Percentiles rank a stretch among this genome's conserved stretches.
These are phyloP conservation scores for Taiozyma sp. DNA, from an alignment of 1,139 yeast genomes.

Conservation along the genomic window DNA sequence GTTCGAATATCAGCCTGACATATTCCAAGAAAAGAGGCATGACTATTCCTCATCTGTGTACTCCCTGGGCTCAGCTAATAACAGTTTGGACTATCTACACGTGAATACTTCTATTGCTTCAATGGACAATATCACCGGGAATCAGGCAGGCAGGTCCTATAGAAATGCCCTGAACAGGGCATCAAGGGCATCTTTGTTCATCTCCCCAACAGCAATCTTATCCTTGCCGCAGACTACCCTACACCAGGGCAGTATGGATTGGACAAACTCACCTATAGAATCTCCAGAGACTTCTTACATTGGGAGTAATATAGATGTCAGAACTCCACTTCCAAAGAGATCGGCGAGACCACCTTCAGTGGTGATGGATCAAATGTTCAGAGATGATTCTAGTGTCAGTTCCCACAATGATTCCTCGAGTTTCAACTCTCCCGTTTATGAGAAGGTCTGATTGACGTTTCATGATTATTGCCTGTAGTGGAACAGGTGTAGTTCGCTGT, in stretches of 20 bases:
- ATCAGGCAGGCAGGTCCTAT: constrained; percentile 17
- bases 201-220: constrained; percentile 32
- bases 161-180: constrained; percentile 19
- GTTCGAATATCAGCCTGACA: constrained; percentile 16
- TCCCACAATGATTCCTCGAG: background rate
- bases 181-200: constrained; percentile 28
- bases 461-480: background rate
- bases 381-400: constrained; percentile 9
- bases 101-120: constrained; percentile 15
- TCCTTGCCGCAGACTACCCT: constrained; percentile 1
- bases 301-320: constrained; percentile 1
- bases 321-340: constrained; percentile 4
- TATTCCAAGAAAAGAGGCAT: constrained; percentile 9
- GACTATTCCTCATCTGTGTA: constrained; percentile 17
- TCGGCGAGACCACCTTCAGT: constrained; percentile 26
- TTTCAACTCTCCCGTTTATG: constrained; percentile 9
- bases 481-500: too few species aligned
- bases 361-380: constrained; percentile 24
- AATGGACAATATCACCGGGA: constrained; percentile 7
- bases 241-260: constrained; percentile 1
- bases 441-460: constrained; percentile 10
- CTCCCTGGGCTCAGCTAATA: constrained; percentile 22
- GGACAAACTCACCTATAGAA: constrained; percentile 18
- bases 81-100: constrained; percentile 11
- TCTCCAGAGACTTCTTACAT: constrained; percentile 13